Evolutionary conservation across 2,329 filamentous ascomycete species (phyloP), one percentile per base, ranked within the genome.

Genomic region (Sporothrix protearum): DNA sequence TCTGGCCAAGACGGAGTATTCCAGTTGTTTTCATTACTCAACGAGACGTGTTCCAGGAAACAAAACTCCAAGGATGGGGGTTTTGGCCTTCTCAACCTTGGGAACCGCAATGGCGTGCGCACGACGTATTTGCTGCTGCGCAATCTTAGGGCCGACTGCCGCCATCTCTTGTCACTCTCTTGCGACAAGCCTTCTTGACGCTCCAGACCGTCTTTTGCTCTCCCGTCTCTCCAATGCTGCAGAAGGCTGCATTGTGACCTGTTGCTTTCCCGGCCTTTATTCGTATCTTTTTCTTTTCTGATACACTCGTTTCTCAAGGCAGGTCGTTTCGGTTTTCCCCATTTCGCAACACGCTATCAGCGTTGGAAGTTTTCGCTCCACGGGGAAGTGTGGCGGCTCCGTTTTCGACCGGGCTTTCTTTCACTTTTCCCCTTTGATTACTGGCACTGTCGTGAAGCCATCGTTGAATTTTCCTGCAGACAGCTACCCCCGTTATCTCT

Each of bases 81-180:
- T 67, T 30, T 51, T 51, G 6, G 10, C 28, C 28, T 67, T 39
- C 10, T 12, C 19, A 5, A 5, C n/a, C 42, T 8, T 22, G 19
- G 12, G 47, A 68, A 28, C 64, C 64, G 64, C 47, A 68, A 55
- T 68, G 30, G 66, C 47, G 66, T 55, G 28, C 59, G 55, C 55
- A 61, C 55, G 33, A 61, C 30, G 55, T 61, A 19, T n/a, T 66
- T 64, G 25, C 2, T 45, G 45, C 64, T 68, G 67, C 67, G 68
- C 68, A 69, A 61, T 69, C 16, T 39, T 69, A 55, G 39, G 25
- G 68, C 53, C 12, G 68, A 61, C 51, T 69, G 68, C 68, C 53
- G 68, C 68, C 68, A 69, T 67, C 28, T 67, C 9, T 53, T 22
- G 22, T 28, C 49, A 53, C 25, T 28, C 28, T 8, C 49, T n/a